A percentile compares a stretch with the other conserved stretches of the same genome.
Evolutionary conservation across 768 basidiomycete species (phyloP).

Genomic region (Russula foetens): DNA sequence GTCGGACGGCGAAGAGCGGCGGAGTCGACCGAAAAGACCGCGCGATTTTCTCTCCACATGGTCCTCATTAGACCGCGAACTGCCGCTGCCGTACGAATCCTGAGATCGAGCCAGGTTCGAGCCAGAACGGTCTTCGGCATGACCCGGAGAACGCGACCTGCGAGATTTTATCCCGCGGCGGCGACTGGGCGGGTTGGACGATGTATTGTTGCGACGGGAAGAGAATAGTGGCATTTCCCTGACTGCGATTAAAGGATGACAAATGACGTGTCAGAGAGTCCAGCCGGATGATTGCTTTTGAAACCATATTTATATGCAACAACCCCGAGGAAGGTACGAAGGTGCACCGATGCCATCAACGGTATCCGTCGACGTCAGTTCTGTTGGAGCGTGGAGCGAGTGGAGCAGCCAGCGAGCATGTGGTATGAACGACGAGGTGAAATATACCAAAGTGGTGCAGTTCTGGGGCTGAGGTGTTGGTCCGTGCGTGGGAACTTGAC

Average conservation of each 20-base stretch:
- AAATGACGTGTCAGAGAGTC: not conserved
- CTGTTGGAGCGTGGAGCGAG: not conserved
- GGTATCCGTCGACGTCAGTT: not conserved
- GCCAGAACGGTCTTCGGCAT: not conserved
- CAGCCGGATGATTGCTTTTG: not conserved
- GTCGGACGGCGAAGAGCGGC: constrained; percentile 22
- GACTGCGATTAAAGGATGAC: not conserved
- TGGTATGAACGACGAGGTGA: not conserved
- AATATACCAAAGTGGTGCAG: too few species aligned
- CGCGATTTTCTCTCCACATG: constrained; percentile 1
- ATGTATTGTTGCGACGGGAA: not conserved
- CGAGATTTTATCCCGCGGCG: not conserved
- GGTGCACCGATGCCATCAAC: not conserved
- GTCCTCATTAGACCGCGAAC: not conserved
- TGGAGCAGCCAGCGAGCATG: too few species aligned
- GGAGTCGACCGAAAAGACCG: constrained; percentile 24
- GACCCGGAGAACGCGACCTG: not conserved
- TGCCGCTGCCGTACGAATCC: not conserved
- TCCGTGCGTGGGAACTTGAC: constrained; percentile 41
- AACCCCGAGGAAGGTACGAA: not conserved
- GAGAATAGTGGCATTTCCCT: not conserved
- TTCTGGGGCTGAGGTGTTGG: constrained; percentile 22
- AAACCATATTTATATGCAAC: not conserved
- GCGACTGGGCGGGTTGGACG: not conserved
- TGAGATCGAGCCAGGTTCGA: not conserved